Percentiles rank a stretch among this genome's conserved stretches.
phyloP scores from a whole-genome alignment of 108 stramenopile species.

The Nitzschia inconspicua region DNA sequence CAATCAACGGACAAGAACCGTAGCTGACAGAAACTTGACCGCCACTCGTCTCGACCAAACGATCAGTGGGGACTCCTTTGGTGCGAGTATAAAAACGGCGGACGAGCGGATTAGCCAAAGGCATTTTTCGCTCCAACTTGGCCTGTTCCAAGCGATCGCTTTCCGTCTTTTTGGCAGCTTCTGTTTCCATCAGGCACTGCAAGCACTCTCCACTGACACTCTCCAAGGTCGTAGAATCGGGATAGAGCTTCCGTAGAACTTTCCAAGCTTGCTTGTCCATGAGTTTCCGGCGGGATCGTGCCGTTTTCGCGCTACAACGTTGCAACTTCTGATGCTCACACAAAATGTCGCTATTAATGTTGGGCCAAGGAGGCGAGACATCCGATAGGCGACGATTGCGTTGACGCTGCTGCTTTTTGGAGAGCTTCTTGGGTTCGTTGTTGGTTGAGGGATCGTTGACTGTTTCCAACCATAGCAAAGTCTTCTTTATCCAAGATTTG shows the following conservation, averaged over 20 bases:
- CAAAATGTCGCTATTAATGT: conserved; percentile 74
- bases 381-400: conserved; percentile 69
- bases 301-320: conserved; percentile 51
- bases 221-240: conserved; percentile 64
- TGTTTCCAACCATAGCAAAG: conserved; percentile 81
- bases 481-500: conserved; percentile 83
- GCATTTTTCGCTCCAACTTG: conserved; percentile 59
- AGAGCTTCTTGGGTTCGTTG: conserved; percentile 61
- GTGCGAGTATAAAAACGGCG: conserved; percentile 70
- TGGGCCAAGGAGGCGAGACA: conserved; percentile 78
- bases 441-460: conserved; percentile 56
- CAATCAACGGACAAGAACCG: conserved; percentile 47
- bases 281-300: conserved; percentile 65
- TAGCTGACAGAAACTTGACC: background rate
- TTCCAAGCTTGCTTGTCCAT: conserved; percentile 89
- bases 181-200: conserved; percentile 65
- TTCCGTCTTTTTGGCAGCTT: conserved; percentile 56
- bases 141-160: conserved; percentile 47
- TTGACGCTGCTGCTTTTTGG: conserved; percentile 75
- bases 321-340: conserved; percentile 50
- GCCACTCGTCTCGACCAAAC: conserved; percentile 22
- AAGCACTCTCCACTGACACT: conserved; percentile 58
- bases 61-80: conserved; percentile 53
- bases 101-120: conserved; percentile 61
- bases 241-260: conserved; percentile 76